Evolutionary conservation across 148 eudicot genomes (phyloP).

Genomic region (Rheum nobile): DNA sequence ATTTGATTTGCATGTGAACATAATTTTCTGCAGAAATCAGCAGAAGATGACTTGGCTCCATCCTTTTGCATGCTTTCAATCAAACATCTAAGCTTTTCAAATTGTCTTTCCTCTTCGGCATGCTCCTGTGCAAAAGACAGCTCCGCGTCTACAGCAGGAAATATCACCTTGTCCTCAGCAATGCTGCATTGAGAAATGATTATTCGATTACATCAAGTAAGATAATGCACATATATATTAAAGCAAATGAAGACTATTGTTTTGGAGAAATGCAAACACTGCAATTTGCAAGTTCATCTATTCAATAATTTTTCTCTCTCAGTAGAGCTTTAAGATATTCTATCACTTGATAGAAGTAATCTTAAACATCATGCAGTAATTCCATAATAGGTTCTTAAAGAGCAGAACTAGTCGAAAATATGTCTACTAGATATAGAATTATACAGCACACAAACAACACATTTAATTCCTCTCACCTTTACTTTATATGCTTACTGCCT

Average conservation of each 20-base stretch:
- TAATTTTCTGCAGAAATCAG: slow-evolving; percentile 58
- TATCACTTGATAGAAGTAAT: background rate
- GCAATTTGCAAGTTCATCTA: background rate
- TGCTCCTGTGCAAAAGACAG: slow-evolving; percentile 88
- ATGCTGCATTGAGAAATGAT: slow-evolving; percentile 42
- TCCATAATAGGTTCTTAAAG: background rate
- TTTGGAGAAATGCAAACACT: background rate
- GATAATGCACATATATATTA: background rate
- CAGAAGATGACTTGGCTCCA: slow-evolving; percentile 64
- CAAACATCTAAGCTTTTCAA: slow-evolving; percentile 76
- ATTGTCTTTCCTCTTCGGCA: slow-evolving; percentile 87
- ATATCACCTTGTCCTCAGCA: slow-evolving; percentile 95
- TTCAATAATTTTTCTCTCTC: background rate
- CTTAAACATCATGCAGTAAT: background rate
- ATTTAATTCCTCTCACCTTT: background rate
- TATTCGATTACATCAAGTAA: background rate
- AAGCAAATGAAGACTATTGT: background rate
- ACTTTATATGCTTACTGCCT: background rate
- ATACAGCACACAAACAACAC: background rate
- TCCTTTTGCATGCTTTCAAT: slow-evolving; percentile 74
- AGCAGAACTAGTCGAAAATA: background rate
- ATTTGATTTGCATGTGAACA: slow-evolving; percentile 84
- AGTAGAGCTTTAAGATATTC: background rate
- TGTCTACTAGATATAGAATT: background rate
- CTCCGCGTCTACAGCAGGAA: slow-evolving; percentile 91